Percentiles rank a stretch among this genome's conserved stretches.
These are phyloP conservation scores for Irpex rosettiformis DNA, from an alignment of 1,284 basidiomycete species.

Conservation along the genomic window DNA sequence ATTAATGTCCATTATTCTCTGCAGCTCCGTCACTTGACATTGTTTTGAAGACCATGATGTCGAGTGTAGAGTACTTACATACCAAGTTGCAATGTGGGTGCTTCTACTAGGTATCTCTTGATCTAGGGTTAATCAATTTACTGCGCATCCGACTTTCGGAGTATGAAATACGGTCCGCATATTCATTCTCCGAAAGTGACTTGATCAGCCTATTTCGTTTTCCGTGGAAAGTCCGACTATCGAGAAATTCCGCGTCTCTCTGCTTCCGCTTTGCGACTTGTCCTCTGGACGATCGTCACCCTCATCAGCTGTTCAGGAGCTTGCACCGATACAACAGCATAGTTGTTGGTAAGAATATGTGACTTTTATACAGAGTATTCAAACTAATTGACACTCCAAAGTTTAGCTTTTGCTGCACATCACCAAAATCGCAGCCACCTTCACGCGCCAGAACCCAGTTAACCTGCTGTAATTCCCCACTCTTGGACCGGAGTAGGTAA, in stretches of 20 bases:
- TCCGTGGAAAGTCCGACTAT: background rate
- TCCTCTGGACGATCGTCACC: background rate
- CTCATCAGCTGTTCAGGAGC: too few species aligned
- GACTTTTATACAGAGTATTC: background rate
- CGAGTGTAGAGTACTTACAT: too few species aligned
- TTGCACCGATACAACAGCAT: too few species aligned
- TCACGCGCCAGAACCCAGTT: background rate
- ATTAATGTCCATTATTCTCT: too few species aligned
- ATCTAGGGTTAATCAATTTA: background rate
- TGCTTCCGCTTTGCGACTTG: background rate
- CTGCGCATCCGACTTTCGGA: too few species aligned
- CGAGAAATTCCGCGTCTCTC: background rate
- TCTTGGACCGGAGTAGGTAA: constrained; percentile 1
- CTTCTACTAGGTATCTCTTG: background rate
- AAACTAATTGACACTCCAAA: background rate
- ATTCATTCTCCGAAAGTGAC: background rate
- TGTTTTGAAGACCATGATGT: too few species aligned
- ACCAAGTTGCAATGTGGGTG: too few species aligned
- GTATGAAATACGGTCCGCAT: background rate
- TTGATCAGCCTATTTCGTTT: background rate
- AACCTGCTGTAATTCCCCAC: background rate
- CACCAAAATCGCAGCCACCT: background rate
- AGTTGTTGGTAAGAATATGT: too few species aligned
- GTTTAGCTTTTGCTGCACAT: background rate
- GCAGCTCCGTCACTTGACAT: too few species aligned